Base-by-base conservation (phyloP, 164 flowering plant genomes). In the Tetrastigma voinierianum region DNA sequence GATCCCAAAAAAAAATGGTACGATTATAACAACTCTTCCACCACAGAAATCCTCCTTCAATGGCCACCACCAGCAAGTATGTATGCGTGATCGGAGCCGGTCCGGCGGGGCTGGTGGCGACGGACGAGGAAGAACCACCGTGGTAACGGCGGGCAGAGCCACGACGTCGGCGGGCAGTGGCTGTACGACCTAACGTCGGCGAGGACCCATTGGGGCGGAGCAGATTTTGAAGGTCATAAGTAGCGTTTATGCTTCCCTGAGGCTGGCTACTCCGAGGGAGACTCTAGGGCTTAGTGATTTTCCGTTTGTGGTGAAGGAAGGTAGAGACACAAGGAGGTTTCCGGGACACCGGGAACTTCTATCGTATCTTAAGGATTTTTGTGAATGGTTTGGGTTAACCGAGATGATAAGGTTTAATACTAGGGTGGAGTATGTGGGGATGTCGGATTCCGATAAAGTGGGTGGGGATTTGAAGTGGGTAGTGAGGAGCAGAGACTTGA, bases 61-160 rank as follows among this genome's bases (percentile, higher is more conserved):
- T 32, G 40, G 40, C 40, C 40, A 32, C 40, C 40, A 3, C 3
- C 6, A 32, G 80, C 0, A 90, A 83, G 51, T 57, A 64, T 6
- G 96, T 89, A 4, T 90, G 97, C 61, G 93, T 93, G 60, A 93
- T 93, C 65, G 98, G 98, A 0, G 97, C 91, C 8, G 98, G 98
- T 1, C 89, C 98, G 0, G 78, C 97, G 10, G 98, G 98, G 25
- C 80, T 93, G 0, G 96, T 88, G 18, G 85, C 91, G 3, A 96
- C 93, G 2, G 76, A 96, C 80, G 55, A 88, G 77, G 51, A 97
- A 89, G 74, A 92, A 94, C 5, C 98, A 89, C 66, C 61, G 53
- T 81, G 62, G 86, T 85, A 51, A 93, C 91, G 10, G 20, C 88
- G 49, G 98, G 62, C 96, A 91, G 73, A 84, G 73, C 70, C 78